phyloP scores from a whole-genome alignment of 169 alveolate species.

The Cystoisospora suis region DNA sequence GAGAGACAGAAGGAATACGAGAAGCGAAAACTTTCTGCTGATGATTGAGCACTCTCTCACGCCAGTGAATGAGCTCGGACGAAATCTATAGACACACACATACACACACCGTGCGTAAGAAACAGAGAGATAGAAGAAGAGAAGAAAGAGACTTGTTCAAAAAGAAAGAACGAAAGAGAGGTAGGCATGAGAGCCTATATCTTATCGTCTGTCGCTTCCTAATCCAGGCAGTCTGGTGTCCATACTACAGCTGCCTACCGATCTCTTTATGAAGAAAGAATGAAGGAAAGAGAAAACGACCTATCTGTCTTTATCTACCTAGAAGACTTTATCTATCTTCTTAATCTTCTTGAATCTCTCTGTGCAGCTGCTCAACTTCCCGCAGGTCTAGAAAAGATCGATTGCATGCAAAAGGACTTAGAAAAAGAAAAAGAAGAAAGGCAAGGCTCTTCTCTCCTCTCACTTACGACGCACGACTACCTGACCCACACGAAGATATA shows the following conservation, averaged over 20 bases:
- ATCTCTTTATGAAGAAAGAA: too few relatives aligned
- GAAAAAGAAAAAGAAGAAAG: too few relatives aligned
- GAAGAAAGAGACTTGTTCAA: too few relatives aligned
- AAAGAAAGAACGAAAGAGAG: too few relatives aligned
- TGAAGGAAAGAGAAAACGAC: too few relatives aligned
- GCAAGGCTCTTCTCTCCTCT: neutral
- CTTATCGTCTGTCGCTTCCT: too few relatives aligned
- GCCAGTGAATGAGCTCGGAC: neutral
- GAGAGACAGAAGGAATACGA: neutral
- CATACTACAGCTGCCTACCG: neutral
- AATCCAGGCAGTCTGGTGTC: neutral
- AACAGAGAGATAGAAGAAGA: too few relatives aligned
- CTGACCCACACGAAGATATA: too few relatives aligned
- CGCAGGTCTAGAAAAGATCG: neutral
- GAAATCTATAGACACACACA: neutral
- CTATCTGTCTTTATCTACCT: neutral
- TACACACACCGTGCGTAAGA: too few relatives aligned
- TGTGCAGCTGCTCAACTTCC: neutral
- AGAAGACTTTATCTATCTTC: neutral
- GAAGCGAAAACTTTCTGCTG: neutral
- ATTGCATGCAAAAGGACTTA: too few relatives aligned
- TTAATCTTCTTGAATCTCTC: neutral
- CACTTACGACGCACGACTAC: too few relatives aligned
- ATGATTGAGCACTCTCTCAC: neutral
- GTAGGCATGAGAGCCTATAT: too few relatives aligned